These are phyloP conservation scores for Suhomyces panamericanus DNA, from an alignment of 1,139 yeast genomes.

Conservation along the genomic window DNA sequence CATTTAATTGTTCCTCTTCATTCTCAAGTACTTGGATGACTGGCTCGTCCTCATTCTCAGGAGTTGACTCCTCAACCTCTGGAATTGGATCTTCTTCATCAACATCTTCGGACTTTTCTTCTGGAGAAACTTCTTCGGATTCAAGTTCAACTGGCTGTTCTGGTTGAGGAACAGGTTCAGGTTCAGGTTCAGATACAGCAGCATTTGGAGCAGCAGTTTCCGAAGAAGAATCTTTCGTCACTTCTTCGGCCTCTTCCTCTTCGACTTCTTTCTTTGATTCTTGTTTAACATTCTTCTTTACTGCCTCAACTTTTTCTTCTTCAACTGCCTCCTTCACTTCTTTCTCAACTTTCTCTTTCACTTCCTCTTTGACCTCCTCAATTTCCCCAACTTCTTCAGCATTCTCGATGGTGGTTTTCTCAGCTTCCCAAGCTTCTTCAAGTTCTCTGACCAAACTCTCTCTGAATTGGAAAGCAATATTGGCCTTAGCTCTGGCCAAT, in stretches of 20 bases:
- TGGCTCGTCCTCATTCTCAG: not conserved
- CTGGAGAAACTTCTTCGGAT: not conserved
- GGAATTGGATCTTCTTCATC: not conserved
- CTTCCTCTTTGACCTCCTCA: not conserved
- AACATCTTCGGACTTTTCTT: not conserved
- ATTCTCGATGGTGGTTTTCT: not conserved
- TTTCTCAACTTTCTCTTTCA: not conserved
- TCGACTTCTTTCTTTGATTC: too few species aligned
- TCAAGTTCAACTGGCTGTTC: not conserved
- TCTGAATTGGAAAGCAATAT: slow-evolving; percentile 73
- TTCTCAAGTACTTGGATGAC: too few species aligned
- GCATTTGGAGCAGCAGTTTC: not conserved
- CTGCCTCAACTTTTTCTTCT: too few species aligned
- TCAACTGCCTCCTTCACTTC: not conserved
- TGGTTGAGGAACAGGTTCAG: not conserved
- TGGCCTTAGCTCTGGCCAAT: slow-evolving; percentile 77
- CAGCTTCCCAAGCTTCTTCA: not conserved
- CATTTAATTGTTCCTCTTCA: not conserved
- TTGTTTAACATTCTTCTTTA: too few species aligned
- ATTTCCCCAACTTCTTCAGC: not conserved
- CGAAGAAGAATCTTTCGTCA: too few species aligned
- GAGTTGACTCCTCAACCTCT: not conserved
- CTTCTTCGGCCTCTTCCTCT: too few species aligned
- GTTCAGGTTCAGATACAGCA: not conserved
- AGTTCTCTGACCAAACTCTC: slow-evolving; percentile 38